Base-by-base conservation (phyloP, 345 rosid species). In the Balakata baccata region DNA sequence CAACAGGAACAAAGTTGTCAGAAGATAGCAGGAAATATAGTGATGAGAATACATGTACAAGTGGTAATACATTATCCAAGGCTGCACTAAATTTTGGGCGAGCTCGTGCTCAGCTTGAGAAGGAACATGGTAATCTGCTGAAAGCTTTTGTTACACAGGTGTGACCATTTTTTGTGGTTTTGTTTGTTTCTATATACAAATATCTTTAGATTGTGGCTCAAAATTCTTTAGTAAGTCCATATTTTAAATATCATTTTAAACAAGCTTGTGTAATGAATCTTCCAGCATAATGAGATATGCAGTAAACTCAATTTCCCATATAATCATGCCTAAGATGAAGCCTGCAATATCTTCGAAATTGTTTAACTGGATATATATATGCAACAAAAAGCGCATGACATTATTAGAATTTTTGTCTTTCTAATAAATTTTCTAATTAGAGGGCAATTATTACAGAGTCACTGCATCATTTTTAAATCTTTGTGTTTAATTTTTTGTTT, bases 131-230 rank as follows among this genome's bases (percentile, higher is more conserved):
- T 71, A 85, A 81, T 85, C 78, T 94, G 78, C 80, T 89, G 86
- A 93, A 93, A 82, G 87, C 94, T 71, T 82, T 93, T 23, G 96
- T 96, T 57, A 91, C 97, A n/a, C 97, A 94, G 97, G 98, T 92
- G 72, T 70, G 86, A 72, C 64, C 46, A 37, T 62, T 38, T 18
- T 25, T 47, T 64, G 3, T 56, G 14, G 45, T 39, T 6, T 73
- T 22, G 64, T 47, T 66, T 59, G n/a, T 18, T n/a, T 64, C 7
- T 17, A 37, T 38, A 54, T 1, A 37, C 17, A 13, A 34, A 16
- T 29, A 14, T 17, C 7, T 50, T 25, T 4, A 29, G 58, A 20
- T 41, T 20, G 25, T 50, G 43, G 1, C 20, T 50, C 50, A 43
- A 22, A 13, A 7, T 29, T 13, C 69, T 20, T 39, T 67, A 23